Conservation (phyloP, 202 grass and related monocot genomes). For the Panicum virgatum region DNA sequence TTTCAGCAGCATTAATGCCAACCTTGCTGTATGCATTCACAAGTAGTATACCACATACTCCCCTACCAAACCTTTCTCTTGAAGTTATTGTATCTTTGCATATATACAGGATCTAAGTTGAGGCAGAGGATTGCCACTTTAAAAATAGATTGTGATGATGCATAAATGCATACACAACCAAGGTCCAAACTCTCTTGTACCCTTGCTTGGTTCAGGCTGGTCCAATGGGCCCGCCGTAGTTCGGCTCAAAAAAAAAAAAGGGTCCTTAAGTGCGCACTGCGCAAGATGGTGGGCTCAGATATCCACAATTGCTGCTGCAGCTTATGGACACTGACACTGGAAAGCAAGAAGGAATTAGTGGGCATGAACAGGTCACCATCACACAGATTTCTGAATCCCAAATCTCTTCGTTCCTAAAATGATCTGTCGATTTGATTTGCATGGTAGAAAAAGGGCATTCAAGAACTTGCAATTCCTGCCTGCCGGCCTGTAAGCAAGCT, state of each 20-base stretch:
- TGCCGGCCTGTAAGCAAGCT: neutral
- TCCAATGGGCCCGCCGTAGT: no score
- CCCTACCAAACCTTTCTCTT: slow-evolving; percentile 17
- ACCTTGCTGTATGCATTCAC: neutral
- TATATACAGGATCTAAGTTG: slow-evolving; percentile 26
- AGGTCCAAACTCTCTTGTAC: no score
- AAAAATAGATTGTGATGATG: slow-evolving; percentile 3
- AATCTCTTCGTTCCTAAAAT: slow-evolving; percentile 18
- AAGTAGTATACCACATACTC: neutral
- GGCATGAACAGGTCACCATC: slow-evolving; percentile 13
- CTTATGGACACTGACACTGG: slow-evolving; percentile 15
- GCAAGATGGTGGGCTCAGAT: slow-evolving; percentile 33
- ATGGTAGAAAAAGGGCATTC: slow-evolving; percentile 17
- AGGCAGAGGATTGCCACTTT: slow-evolving; percentile 12
- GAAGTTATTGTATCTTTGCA: slow-evolving; percentile 8
- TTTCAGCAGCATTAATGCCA: slow-evolving; percentile 18
- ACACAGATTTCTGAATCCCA: slow-evolving; percentile 27
- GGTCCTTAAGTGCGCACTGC: slow-evolving; percentile 36
- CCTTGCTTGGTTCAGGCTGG: no score
- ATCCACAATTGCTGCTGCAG: slow-evolving; percentile 21
- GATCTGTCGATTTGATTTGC: slow-evolving; percentile 26
- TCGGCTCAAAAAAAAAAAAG: no score
- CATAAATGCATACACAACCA: slow-evolving; percentile 13
- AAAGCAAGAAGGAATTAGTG: neutral
- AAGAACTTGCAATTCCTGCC: neutral